Evolutionary conservation across 306 rosid genomes (phyloP), one percentile per base, ranked within the genome.

Genomic region (peach (Prunus persica)): DNA sequence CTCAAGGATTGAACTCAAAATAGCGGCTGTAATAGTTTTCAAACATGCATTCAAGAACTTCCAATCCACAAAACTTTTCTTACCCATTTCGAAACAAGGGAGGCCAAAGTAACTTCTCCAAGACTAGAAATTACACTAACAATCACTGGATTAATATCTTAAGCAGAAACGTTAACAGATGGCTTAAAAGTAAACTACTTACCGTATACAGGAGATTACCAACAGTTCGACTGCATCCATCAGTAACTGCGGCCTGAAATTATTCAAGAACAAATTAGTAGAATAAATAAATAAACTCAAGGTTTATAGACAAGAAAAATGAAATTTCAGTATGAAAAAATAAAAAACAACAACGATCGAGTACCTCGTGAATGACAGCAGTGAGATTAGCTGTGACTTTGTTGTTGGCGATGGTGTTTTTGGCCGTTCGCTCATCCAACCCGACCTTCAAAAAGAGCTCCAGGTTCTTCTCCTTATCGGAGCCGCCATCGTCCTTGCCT

Each of bases 191-290:
- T 6, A 72, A 15, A 8, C 24, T 8, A 24, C 56, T 81, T 75
- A 92, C 99, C 83, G 90, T 88, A 83, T 95, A 95, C 30, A 95
- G 79, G 45, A 95, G 98, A 84, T 92, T 95, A 25, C 99, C 99
- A 43, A 89, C 86, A 43, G 83, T 77, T 61, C 96, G 84, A 76
- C 58, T 77, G 65, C 99, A 92, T 19, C 99, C 97, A 72, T 89
- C 91, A 4, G 86, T 61, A 58, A 92, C 90, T 45, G 67, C 87
- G 47, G 99, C 98, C 99, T 95, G 80, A 58, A 77, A 74, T 24
- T 25, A 49, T 8, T 70, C 76, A 64, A 45, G 28, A 19, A 49
- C 69, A 47, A 5, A 16, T 43, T 24, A 2, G 27, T 8, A 56
- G 22, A 57, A 43, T 3, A 7, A n/a, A 61, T 22, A 28, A 1